These are phyloP conservation scores for Physcia stellaris DNA, from an alignment of 495 filamentous ascomycete genomes.

Conservation along the genomic window DNA sequence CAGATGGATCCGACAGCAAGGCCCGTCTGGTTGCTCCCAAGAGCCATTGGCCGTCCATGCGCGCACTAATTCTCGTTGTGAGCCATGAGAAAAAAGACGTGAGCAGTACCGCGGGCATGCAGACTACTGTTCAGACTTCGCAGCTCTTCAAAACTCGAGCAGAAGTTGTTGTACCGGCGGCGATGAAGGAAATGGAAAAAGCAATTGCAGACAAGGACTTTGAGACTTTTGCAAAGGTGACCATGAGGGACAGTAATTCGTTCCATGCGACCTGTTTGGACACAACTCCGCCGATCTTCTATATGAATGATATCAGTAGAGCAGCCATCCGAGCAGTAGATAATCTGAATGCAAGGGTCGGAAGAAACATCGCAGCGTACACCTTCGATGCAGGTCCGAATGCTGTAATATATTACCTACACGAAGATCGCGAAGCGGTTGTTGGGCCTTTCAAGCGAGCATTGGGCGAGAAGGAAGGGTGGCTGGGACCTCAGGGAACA, in stretches of 20 bases:
- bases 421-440: conserved; percentile 57
- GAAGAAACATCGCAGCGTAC: conserved; percentile 72
- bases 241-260: conserved; percentile 89
- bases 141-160: conserved; percentile 65
- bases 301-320: conserved; percentile 83
- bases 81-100: conserved; percentile 92
- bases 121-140: conserved; percentile 82
- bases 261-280: conserved; percentile 95
- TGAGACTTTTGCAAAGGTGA: conserved; percentile 70
- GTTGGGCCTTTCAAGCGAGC: conserved; percentile 51
- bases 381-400: conserved; percentile 98
- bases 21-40: conserved; percentile 78
- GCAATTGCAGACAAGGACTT: conserved; percentile 72
- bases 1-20: conserved; percentile 68
- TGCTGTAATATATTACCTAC: conserved; percentile 85
- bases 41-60: conserved; percentile 89
- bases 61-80: conserved; percentile 77
- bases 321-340: conserved; percentile 81
- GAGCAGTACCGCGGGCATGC: conserved; percentile 83
- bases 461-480: conserved; percentile 28
- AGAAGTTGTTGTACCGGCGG: conserved; percentile 56
- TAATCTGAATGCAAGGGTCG: conserved; percentile 57
- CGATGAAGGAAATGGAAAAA: conserved; percentile 77
- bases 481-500: conserved; percentile 20
- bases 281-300: conserved; percentile 93